phyloP scores from a whole-genome alignment of 1,284 basidiomycete species.

The Lentinus polychrous region DNA sequence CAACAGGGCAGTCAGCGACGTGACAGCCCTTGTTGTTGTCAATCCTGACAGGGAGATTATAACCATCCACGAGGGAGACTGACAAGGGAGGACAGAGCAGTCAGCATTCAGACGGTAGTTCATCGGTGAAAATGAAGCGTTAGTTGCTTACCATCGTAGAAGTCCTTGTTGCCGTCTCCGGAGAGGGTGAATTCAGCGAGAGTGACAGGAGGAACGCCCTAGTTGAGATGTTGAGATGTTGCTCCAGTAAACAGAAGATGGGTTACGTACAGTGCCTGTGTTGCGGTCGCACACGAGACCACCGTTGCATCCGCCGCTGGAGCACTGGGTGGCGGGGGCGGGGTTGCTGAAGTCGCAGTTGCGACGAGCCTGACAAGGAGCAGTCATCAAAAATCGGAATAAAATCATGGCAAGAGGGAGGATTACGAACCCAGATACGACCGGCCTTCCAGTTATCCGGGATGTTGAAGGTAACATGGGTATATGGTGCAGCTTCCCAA shows the following conservation, averaged over 20 bases:
- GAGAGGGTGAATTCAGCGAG: constrained; percentile 38
- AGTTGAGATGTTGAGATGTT: background rate
- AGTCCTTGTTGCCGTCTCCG: constrained; percentile 25
- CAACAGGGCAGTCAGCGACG: constrained; percentile 33
- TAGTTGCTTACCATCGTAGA: constrained; percentile 32
- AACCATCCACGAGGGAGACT: constrained; percentile 37
- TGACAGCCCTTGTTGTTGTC: constrained; percentile 34
- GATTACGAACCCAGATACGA: constrained; percentile 30
- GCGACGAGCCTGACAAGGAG: constrained; percentile 29
- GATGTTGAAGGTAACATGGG: constrained; percentile 26
- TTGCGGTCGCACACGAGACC: constrained; percentile 36
- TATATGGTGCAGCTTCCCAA: constrained; percentile 27
- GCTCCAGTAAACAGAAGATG: background rate
- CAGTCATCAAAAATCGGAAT: background rate
- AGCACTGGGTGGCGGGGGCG: constrained; percentile 35
- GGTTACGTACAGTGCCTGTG: constrained; percentile 29
- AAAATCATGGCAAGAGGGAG: background rate
- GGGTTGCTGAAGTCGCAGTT: constrained; percentile 35
- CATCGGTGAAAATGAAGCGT: background rate
- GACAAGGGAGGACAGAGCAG: background rate
- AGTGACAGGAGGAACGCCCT: constrained; percentile 37
- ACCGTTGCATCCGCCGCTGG: constrained; percentile 39
- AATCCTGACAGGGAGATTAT: constrained; percentile 35
- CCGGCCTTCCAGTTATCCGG: constrained; percentile 33
- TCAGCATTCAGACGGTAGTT: too few species aligned